Base-by-base conservation (phyloP, 2,329 filamentous ascomycete species). In the Lasiodiplodia gonubiensis region DNA sequence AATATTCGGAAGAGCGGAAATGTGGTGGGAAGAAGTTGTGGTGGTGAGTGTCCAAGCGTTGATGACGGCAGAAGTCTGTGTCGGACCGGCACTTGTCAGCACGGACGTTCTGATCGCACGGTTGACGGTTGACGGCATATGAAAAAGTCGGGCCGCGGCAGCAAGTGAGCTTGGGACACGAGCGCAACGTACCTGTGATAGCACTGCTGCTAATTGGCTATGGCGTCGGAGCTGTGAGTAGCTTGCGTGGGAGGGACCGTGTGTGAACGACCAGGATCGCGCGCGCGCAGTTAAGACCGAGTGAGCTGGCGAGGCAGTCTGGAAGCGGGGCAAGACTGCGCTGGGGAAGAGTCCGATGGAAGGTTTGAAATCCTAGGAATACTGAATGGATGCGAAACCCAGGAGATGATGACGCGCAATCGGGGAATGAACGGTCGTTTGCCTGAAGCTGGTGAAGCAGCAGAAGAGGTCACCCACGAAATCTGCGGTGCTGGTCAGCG, bases 371-470 rank as follows among this genome's bases (percentile, higher is more conserved):
- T 21, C 66, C 53, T 68, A 68, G 66, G 49, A 68, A 64, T 69
- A 59, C 55, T 67, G 65, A 67, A 74, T 71, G 71, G 72, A 68
- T 33, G 49, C 14, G 57, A 42, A 76, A 76, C 72, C 73, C 76
- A 73, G 72, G 72, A 61, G 57, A 61, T 48, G 55, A 59, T 59
- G 70, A 67, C 68, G 72, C 72, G 73, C 72, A 71, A 72, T 71
- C 70, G 70, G 71, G 70, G 74, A 76, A 75, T 69, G 76, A 63
- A 77, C 72, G 73, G 74, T 71, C 71, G 76, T 74, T 71, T 68
- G 75, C 64, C 65, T 57, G 64, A 69, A 68, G 68, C 70, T 66
- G 72, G 69, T 70, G 71, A 72, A 67, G 70, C 69, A 70, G 70
- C 66, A 70, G 70, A 71, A 70, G 66, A 68, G 64, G 70, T 72